These are phyloP conservation scores for Solanum dulcamara DNA, from an alignment of 257 asterid species.

Conservation along the genomic window DNA sequence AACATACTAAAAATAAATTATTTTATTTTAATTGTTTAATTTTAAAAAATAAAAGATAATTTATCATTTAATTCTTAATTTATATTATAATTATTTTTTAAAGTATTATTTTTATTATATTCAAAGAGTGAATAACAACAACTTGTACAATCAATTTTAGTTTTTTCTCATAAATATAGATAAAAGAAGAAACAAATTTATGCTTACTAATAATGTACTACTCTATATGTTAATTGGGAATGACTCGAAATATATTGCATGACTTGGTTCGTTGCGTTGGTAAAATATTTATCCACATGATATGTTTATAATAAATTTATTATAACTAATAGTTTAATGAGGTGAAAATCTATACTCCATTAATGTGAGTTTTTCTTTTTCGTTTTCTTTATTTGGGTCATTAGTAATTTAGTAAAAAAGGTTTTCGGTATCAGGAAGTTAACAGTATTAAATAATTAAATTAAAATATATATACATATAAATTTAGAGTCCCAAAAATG, in stretches of 20 bases:
- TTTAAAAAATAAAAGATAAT: not conserved
- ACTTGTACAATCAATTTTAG: not conserved
- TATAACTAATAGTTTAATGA: not conserved
- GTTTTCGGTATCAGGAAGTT: not conserved
- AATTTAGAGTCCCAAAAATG: not conserved
- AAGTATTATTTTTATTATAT: too few relatives aligned
- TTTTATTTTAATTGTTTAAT: not conserved
- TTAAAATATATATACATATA: too few relatives aligned
- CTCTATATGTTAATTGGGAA: not conserved
- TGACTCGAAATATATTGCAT: not conserved
- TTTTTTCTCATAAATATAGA: not conserved
- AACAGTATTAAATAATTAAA: not conserved
- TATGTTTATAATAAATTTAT: not conserved
- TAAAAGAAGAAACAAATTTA: not conserved
- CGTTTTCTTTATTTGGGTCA: not conserved
- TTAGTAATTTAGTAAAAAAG: not conserved
- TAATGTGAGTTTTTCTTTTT: not conserved
- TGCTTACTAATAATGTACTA: constrained; percentile 12
- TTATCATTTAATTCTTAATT: too few relatives aligned
- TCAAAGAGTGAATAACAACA: not conserved
- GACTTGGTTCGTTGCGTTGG: not conserved
- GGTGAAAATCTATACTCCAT: not conserved
- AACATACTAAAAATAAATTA: not conserved
- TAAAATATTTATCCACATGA: not conserved
- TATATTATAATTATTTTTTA: too few relatives aligned